Evolutionary conservation across 805 yeast species (phyloP), one percentile per base, ranked within the genome.

Genomic region (Starmerella bacillaris): DNA sequence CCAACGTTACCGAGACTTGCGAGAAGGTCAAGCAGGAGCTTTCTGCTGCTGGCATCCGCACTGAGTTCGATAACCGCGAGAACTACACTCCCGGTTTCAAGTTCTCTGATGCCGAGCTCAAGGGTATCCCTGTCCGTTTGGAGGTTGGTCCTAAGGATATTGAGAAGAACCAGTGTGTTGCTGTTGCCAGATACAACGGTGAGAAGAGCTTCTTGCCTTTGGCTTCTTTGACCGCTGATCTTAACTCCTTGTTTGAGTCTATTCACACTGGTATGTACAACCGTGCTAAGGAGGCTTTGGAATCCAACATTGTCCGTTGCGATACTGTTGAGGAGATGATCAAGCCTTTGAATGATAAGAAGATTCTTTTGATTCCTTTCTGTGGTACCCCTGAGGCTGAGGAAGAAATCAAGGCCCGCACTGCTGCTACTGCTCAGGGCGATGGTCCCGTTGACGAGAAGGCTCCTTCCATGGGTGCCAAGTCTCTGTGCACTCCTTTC

Each of bases 391-490:
- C 67, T 47, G 93, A 74, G 48, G 89, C 98, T 69, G 99, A 89
- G 62, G 98, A 89, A 49, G 86, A 78, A 49, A 92, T 89, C 60
- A 89, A 92, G 68, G 94, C 84, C 32, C 65, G 80, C 30, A 72
- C 79, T 14, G 82, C 92, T 29, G 66, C 72, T 29, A 74, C 67
- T 59, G 71, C 74, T 54, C 78, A 82, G 47, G 86, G 77, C 43
- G 92, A 78, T 46, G 73, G 63, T 20, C 94, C 78, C 57, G 76
- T 66, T 33, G 99, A 89, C 55, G 96, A 89, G 54, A 78, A 79
- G 58, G 82, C 98, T 18, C 99, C 99, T 55, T 74, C 92, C 35
- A 89, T 89, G 99, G 99, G 99, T 55, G 99, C 99, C 47, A 89
- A 89, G 67, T 78, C 94, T 16, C 68, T 89, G 59, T 89, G 99